Evolutionary conservation across 1,284 basidiomycete genomes (phyloP), one percentile per base, ranked within the genome.

Genomic region (Farysia itapuensis): DNA sequence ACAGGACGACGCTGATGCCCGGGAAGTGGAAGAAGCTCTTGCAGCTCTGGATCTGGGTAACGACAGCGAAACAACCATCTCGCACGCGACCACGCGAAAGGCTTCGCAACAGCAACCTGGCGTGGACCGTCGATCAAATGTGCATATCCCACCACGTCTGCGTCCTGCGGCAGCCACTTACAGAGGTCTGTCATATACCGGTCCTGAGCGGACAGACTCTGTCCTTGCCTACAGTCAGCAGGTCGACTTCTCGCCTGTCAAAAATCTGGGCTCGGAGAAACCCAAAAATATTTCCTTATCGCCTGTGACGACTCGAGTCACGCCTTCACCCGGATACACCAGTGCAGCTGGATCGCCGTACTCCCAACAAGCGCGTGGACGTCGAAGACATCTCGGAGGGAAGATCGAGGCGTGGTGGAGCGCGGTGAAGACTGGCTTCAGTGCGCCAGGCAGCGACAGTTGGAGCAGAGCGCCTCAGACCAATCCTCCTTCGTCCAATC

Each of bases 331-430:
- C n/a, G 35, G 32, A 4, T 56, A 61, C 33, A 61, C 43, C 14
- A 61, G 52, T 20, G 52, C 41, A 20, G 24, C 35, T 5, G 43
- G 46, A 14, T 32, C 47, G 11, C 16, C 23, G 13, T 26, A 9
- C 23, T 49, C 56, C 7, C 49, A 52, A 19, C 44, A 49, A 14
- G 50, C 52, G 19, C 50, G 67, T 3, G 48, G 60, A 25, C 48
- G 57, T 20, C 46, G 57, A 15, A 61, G 59, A 37, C 49, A 67
- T 35, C 47, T 72, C n/a, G 66, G 68, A 18, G 46, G 52, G 43
- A 70, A 71, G 50, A 71, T 72, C 41, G 70, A 72, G 28, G 66
- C 69, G 3, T 72, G 70, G 70, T 72, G 70, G 70, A 67, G 63
- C 36, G 68, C 70, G 5, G 70, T 72, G 56, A 72, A 72, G 56